Base-by-base conservation (phyloP, 768 basidiomycete species). In the Tylopilus felleus region DNA sequence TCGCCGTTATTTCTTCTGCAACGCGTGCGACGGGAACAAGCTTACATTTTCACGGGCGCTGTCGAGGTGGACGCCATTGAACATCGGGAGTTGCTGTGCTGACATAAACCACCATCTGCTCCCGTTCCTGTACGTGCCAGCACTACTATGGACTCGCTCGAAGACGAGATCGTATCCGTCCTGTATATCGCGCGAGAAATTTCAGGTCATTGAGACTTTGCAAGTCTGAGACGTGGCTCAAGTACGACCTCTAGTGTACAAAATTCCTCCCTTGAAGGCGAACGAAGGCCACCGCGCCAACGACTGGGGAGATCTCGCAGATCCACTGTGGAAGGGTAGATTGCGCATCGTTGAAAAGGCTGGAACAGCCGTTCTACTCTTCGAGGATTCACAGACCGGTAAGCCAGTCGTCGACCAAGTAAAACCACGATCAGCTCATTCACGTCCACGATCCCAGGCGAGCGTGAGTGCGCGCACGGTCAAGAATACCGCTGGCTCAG, bases 261-360 rank as follows among this genome's bases (percentile, higher is more conserved):
- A 87, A 75, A 92, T 97, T 44, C 94, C 94, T 2, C 85, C 93
- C 44, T 75, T 94, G 64, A 92, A 83, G 65, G 80, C 79, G 36
- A 89, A 93, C 63, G 90, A 93, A 65, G 94, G 94, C 9, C 88
- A 96, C 73, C 86, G 91, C 49, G 94, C 94, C 12, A 86, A 85
- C 51, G 90, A 93, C 60, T 98, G 94, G 94, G 91, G 93, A 16
- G 88, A 93, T 70, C 80, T 95, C 39, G 80, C 80, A 17, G 65
- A 79, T 51, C 91, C 92, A 5, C 71, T 98, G 22, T 98, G 94
- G 94, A 95, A 95, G 67, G 94, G 94, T 17, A 80, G 94, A 40
- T 73, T 98, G 59, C 82, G 93, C 55, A 86, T 97, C 55, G 74
- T 92, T 23, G 93, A 97, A 71, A 85, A 82, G 60, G 85, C 84